phyloP scores from a whole-genome alignment of 2,329 filamentous ascomycete species.

The Zasmidium citrigriseum region DNA sequence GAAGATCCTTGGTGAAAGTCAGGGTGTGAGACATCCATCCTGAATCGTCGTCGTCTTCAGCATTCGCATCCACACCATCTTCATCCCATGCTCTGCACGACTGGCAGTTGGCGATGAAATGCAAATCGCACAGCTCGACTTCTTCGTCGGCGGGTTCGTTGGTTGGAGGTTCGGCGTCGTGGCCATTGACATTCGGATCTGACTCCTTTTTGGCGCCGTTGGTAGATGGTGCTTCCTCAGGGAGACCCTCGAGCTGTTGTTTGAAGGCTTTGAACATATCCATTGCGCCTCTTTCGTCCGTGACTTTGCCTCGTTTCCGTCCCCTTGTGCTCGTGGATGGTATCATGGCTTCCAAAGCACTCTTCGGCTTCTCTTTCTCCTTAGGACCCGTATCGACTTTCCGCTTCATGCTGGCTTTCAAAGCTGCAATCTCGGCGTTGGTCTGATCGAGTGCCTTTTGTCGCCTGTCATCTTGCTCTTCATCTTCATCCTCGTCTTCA shows the following conservation, averaged over 20 bases:
- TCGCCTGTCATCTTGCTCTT: constrained; percentile 23
- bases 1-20: constrained; percentile 81
- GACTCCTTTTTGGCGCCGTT: constrained; percentile 4
- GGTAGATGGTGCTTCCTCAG: constrained; percentile 7
- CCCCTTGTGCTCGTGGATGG: constrained; percentile 70
- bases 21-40: constrained; percentile 87
- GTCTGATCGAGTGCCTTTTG: constrained; percentile 59
- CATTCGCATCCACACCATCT: constrained; percentile 55
- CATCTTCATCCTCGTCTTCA: constrained; percentile 23
- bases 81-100: constrained; percentile 86
- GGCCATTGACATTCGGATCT: constrained; percentile 10
- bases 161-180: constrained; percentile 6
- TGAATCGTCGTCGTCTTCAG: constrained; percentile 53
- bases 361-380: constrained; percentile 62
- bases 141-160: constrained; percentile 61
- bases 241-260: constrained; percentile 64
- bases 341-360: constrained; percentile 71
- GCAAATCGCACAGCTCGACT: constrained; percentile 80
- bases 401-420: constrained; percentile 80
- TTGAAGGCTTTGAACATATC: constrained; percentile 78
- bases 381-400: constrained; percentile 43
- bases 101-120: constrained; percentile 94
- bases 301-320: constrained; percentile 64
- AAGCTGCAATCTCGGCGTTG: constrained; percentile 76
- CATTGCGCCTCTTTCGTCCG: constrained; percentile 59